Base-by-base conservation (phyloP, 306 rosid species). In the Rosa lucieae region DNA sequence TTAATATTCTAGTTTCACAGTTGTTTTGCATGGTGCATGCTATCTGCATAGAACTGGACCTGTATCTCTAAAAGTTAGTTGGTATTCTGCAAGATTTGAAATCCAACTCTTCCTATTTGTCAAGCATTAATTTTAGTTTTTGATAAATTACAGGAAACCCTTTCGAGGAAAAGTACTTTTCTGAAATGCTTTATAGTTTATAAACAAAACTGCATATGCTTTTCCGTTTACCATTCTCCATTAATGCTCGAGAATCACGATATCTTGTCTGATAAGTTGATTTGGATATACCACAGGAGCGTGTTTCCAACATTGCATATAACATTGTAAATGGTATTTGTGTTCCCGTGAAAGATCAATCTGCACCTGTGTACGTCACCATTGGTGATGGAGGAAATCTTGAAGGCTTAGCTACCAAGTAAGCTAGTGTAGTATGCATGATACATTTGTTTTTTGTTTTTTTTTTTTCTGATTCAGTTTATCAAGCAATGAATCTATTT, bases 341-440 rank as follows among this genome's bases (percentile, higher is more conserved):
- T 86, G 55, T 23, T 69, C 95, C 97, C 4, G 80, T 92, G 11
- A 88, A 86, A 73, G 92, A 94, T 78, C 89, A 81, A 53, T 86
- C 88, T 44, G 99, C 99, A 59, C 99, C 95, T 39, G 97, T 94
- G 9, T 94, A 94, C 84, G 85, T 94, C 77, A 94, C 91, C 72
- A 86, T 92, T 44, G 99, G 99, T 18, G 99, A 94, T 77, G 97
- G 98, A 78, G 97, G 98, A 46, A 94, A 94, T 79, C 62, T 84
- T 74, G 97, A 94, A 89, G 98, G 95, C 87, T 89, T 92, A 73
- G 93, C 93, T 63, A 87, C 79, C 85, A 91, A 86, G 97, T 94
- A 88, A 82, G 91, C 62, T 0, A 0, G 7, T 0, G 7, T 6
- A 18, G 9, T 75, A 18, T 61, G 18, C 21, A 5, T 5, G 10